Percentiles rank a stretch among this genome's conserved stretches.
Conservation (phyloP, 805 yeast genomes). For the Saturnispora kantuleensis region DNA sequence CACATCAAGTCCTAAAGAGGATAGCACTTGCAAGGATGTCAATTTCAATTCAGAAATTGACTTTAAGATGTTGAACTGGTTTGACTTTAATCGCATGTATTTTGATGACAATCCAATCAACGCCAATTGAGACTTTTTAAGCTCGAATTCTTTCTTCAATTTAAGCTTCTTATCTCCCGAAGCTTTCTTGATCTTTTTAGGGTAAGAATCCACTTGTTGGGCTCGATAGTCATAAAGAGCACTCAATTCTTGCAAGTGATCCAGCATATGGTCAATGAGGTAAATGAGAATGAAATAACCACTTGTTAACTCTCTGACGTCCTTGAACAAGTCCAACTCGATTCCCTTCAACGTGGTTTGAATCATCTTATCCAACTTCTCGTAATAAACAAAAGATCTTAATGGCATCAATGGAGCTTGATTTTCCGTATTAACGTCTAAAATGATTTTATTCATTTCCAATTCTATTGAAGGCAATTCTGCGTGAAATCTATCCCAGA, state of each 20-base stretch:
- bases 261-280: conserved; percentile 15
- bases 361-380: conserved; percentile 62
- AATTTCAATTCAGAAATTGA: conserved; percentile 17
- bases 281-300: conserved; percentile 6
- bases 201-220: conserved; percentile 13
- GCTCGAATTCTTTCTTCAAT: conserved; percentile 18
- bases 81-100: conserved; percentile 11
- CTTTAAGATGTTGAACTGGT: conserved; percentile 12
- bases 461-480: conserved; percentile 55
- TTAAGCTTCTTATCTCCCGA: conserved; percentile 20
- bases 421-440: conserved; percentile 28
- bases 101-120: conserved; percentile 11
- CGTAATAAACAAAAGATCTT: conserved; percentile 57
- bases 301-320: conserved; percentile 43
- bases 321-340: conserved; percentile 62
- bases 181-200: conserved; percentile 20
- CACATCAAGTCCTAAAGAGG: conserved; percentile 17
- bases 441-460: conserved; percentile 7
- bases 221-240: conserved; percentile 16
- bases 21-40: conserved; percentile 19
- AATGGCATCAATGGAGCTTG: conserved; percentile 46
- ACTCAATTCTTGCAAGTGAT: conserved; percentile 16
- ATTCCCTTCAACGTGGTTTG: conserved; percentile 67
- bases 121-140: conserved; percentile 8
- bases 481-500: conserved; percentile 79